These are phyloP conservation scores for Fusarium albidum DNA, from an alignment of 2,329 filamentous ascomycete genomes.

Conservation along the genomic window DNA sequence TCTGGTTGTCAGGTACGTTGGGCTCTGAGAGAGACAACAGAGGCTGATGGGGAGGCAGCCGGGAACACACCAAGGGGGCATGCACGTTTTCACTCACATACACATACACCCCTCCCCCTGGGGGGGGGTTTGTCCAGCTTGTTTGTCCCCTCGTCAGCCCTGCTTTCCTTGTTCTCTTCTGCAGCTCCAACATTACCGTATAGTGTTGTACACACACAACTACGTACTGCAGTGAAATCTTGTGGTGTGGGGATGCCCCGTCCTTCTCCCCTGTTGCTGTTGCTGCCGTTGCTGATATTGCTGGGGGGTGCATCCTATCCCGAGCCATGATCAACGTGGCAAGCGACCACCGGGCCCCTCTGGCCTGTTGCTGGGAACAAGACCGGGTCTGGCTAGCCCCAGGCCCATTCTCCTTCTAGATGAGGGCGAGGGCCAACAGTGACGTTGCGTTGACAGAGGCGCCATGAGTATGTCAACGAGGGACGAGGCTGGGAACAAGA, in stretches of 20 bases:
- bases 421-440: conserved; percentile 1
- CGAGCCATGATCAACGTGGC: conserved; percentile 46
- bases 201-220: conserved; percentile 32
- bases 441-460: conserved; percentile 2
- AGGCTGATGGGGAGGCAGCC: conserved; percentile 19
- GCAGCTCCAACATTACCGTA: conserved; percentile 30
- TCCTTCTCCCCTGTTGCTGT: conserved; percentile 27
- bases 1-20: conserved; percentile 16
- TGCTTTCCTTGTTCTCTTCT: conserved; percentile 22
- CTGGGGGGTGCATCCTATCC: conserved; percentile 33
- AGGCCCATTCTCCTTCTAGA: conserved; percentile 4
- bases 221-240: conserved; percentile 33
- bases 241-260: conserved; percentile 37
- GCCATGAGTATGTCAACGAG: neutral
- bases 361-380: conserved; percentile 16
- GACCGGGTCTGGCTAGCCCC: conserved; percentile 1
- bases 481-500: neutral
- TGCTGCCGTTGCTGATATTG: conserved; percentile 28
- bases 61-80: conserved; percentile 20
- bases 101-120: conserved; percentile 23
- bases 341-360: conserved; percentile 36
- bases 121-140: conserved; percentile 26
- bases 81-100: conserved; percentile 26
- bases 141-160: conserved; percentile 31
- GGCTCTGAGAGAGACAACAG: conserved; percentile 24